Percentiles rank a stretch among this genome's conserved stretches.
Conservation (phyloP, 2,329 filamentous ascomycete species). For the Colletotrichum sojae region DNA sequence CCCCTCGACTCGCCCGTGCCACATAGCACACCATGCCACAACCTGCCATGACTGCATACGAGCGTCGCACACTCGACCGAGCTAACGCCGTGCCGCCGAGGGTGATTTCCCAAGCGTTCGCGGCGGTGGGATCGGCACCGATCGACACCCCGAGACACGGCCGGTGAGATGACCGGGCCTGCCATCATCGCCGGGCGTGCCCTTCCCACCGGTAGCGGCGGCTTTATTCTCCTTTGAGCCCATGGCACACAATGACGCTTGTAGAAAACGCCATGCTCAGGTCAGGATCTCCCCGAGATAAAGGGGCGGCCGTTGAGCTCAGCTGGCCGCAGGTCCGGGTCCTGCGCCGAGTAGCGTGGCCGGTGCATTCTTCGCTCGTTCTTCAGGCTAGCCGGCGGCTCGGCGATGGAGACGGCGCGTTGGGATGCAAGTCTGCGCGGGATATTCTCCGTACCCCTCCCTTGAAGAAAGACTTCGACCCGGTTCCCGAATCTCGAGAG, state of each 20-base stretch:
- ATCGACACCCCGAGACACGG: conserved; percentile 30
- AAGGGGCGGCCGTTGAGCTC: neutral
- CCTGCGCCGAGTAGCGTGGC: no score
- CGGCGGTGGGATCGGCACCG: conserved; percentile 30
- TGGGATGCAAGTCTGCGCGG: conserved; percentile 5
- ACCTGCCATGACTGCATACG: conserved; percentile 33
- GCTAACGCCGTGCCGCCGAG: conserved; percentile 26
- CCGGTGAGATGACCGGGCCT: conserved; percentile 24
- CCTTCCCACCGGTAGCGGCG: neutral
- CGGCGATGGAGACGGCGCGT: neutral
- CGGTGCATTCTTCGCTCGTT: neutral
- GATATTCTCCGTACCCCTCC: conserved; percentile 21
- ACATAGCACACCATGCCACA: conserved; percentile 17
- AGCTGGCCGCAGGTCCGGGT: neutral
- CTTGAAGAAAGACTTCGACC: neutral
- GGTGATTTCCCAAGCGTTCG: neutral
- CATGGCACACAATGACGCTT: neutral
- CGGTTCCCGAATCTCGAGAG: neutral
- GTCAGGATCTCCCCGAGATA: neutral
- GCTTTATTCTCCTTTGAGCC: neutral
- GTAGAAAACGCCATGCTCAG: neutral
- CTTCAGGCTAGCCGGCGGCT: neutral
- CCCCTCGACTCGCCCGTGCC: conserved; percentile 22
- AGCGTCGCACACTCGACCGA: conserved; percentile 11
- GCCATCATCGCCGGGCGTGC: neutral